Evolutionary conservation across 768 basidiomycete genomes (phyloP), one percentile per base, ranked within the genome.

Genomic region (Dendrothele bispora): DNA sequence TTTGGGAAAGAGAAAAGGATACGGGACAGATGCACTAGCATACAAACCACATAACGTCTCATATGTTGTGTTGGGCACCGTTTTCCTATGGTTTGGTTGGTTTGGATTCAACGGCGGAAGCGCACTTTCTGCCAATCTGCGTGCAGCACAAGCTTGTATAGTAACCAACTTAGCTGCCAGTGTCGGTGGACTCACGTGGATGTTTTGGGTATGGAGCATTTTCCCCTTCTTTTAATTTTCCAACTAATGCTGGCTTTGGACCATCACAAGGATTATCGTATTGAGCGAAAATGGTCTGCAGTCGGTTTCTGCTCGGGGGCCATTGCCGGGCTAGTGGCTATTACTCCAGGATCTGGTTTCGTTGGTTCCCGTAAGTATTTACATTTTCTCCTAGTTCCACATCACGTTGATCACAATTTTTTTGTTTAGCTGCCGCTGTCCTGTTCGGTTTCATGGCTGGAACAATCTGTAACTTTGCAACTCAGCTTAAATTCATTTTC

Each of bases 221-320:
- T n/a, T 22, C 14, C 2, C n/a, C 10, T 32, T 22, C 27, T 18
- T 5, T 28, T 6, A 3, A 10, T 3, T 26, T 5, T n/a, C 4
- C 4, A n/a, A 14, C 20, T 45, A n/a, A 17, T 10, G 10, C n/a
- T 8, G 5, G 5, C 20, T 45, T 11, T 2, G 11, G 12, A n/a
- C n/a, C n/a, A n/a, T n/a, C n/a, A 18, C 11, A 12, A 84, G 78
- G 95, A 98, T 73, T 98, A 83, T 67, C 84, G 95, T 49, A 78
- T 95, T 39, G 95, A 97, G 67, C 80, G 79, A 65, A 95, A 95
- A 63, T 97, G 92, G 94, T 84, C 82, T 40, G 87, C 82, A 1
- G 91, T 98, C 50, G 93, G 95, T 7, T 95, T 95, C 71, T 98
- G 95, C 68, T 94, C 95, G 2, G 95, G 95, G n/a, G 91, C 91